A percentile compares a stretch with the other conserved stretches of the same genome.
Evolutionary conservation across 345 rosid genomes (phyloP).

Genomic region (Ceriops tagal): DNA sequence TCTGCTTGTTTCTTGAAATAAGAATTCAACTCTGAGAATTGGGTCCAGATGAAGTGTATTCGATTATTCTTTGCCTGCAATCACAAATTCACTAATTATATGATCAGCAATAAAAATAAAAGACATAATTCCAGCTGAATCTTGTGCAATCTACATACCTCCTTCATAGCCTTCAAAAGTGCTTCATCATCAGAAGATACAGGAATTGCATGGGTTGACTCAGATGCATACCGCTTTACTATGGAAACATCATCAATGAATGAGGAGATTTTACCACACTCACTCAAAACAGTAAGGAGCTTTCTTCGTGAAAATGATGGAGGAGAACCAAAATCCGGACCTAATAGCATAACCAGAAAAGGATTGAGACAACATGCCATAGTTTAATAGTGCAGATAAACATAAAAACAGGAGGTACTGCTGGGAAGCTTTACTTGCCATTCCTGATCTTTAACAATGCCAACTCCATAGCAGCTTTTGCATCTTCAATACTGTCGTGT

Average conservation of each 20-base stretch:
- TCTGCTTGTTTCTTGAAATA: constrained; percentile 62
- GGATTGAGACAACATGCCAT: constrained; percentile 8
- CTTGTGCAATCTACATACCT: constrained; percentile 42
- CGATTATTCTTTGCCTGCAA: constrained; percentile 64
- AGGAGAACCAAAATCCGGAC: constrained; percentile 90
- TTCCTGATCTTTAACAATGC: constrained; percentile 74
- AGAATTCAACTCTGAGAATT: constrained; percentile 72
- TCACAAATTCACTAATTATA: constrained; percentile 2
- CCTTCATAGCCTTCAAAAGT: constrained; percentile 64
- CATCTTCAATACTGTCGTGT: constrained; percentile 93
- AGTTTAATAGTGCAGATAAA: constrained; percentile 6
- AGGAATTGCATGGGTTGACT: constrained; percentile 69
- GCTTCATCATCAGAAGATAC: constrained; percentile 83
- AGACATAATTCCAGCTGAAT: background rate
- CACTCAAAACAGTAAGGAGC: constrained; percentile 63
- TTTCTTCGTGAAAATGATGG: constrained; percentile 57
- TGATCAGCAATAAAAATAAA: background rate
- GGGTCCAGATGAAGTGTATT: constrained; percentile 81
- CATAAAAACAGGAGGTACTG: constrained; percentile 1
- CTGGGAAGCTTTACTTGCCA: constrained; percentile 44
- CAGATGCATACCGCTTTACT: constrained; percentile 73
- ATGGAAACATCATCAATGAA: constrained; percentile 62
- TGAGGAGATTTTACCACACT: constrained; percentile 69
- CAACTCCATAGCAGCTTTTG: constrained; percentile 84
- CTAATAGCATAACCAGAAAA: constrained; percentile 34